Percentiles rank a stretch among this genome's conserved stretches.
phyloP scores from a whole-genome alignment of 129 eudicot genomes.

The Artemisia argyi region DNA sequence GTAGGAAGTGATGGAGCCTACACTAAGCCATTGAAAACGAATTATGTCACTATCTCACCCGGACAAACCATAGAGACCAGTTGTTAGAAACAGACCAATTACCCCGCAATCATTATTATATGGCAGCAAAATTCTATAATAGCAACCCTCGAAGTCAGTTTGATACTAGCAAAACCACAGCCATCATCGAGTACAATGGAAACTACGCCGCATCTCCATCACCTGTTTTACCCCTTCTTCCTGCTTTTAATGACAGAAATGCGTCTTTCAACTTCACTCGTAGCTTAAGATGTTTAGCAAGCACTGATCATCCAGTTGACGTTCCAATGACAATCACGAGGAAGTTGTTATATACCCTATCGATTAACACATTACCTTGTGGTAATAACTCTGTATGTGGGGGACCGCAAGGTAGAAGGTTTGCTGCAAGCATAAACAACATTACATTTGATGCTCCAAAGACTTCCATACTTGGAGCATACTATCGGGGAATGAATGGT shows the following conservation, averaged over 20 bases:
- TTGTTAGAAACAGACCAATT: conserved; percentile 57
- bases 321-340: conserved; percentile 38
- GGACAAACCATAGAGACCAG: conserved; percentile 75
- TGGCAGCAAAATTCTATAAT: conserved; percentile 42
- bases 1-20: conserved; percentile 70
- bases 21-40: conserved; percentile 48
- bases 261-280: conserved; percentile 38
- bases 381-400: conserved; percentile 12
- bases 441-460: conserved; percentile 36
- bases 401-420: conserved; percentile 27
- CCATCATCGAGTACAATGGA: conserved; percentile 39
- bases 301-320: conserved; percentile 27
- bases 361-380: conserved; percentile 39
- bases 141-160: conserved; percentile 23
- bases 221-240: conserved; percentile 34
- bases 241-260: conserved; percentile 30
- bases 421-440: conserved; percentile 56
- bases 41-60: conserved; percentile 49
- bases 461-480: conserved; percentile 44
- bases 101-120: conserved; percentile 46
- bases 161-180: conserved; percentile 44
- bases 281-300: conserved; percentile 41
- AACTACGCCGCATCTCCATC: conserved; percentile 20
- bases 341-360: conserved; percentile 35
- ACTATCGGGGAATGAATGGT: conserved; percentile 42